Evolutionary conservation across 768 basidiomycete species (phyloP).

Genomic region (Tylopilus sp.): DNA sequence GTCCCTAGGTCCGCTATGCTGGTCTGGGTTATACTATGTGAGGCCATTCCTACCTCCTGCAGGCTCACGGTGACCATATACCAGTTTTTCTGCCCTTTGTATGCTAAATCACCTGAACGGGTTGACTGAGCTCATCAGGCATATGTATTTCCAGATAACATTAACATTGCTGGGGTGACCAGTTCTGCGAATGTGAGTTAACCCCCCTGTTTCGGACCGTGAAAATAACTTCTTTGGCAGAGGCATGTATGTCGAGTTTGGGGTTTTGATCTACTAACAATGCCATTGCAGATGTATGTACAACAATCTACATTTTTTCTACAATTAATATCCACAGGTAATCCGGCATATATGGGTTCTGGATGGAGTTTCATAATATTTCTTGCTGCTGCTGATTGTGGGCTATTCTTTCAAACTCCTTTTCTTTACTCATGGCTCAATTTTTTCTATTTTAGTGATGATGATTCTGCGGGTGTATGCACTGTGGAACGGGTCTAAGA

Average conservation of each 20-base stretch:
- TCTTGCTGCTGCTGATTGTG: too few species aligned
- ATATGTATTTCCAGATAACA: not conserved
- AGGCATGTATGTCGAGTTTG: not conserved
- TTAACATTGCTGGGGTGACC: not conserved
- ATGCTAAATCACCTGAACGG: not conserved
- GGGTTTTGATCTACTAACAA: not conserved
- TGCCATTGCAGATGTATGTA: not conserved
- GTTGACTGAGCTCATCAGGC: not conserved
- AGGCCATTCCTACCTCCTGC: not conserved
- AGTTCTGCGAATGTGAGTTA: slow-evolving; percentile 1
- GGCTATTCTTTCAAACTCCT: too few species aligned
- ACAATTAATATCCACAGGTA: too few species aligned
- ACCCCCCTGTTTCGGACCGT: not conserved
- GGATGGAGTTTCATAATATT: too few species aligned
- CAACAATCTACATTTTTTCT: too few species aligned
- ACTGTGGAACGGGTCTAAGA: too few species aligned
- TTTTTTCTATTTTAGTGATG: too few species aligned
- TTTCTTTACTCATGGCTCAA: too few species aligned
- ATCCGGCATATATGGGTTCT: too few species aligned
- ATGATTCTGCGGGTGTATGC: too few species aligned
- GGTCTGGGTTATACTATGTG: slow-evolving; percentile 5
- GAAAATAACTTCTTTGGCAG: not conserved
- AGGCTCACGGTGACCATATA: not conserved
- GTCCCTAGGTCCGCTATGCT: slow-evolving; percentile 2
- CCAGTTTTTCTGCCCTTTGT: not conserved